Conservation (phyloP, 2,329 filamentous ascomycete species). For the Colletotrichum theobromicola region DNA sequence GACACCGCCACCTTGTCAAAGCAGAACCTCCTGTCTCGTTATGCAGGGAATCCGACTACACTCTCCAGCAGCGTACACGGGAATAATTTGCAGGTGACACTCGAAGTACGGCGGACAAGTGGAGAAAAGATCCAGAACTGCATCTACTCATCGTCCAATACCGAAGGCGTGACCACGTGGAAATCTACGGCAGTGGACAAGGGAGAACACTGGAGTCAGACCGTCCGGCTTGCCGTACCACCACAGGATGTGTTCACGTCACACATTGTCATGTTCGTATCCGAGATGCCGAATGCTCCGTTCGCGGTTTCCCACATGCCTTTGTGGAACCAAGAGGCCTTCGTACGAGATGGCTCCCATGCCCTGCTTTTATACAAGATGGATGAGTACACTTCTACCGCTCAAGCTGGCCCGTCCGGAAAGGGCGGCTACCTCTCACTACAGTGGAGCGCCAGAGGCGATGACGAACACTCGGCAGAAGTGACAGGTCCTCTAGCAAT, state of each 20-base stretch:
- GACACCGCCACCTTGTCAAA: conserved; percentile 78
- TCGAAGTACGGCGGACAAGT: conserved; percentile 81
- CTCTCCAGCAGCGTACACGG: conserved; percentile 67
- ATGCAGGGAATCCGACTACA: conserved; percentile 75
- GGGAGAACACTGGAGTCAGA: conserved; percentile 87
- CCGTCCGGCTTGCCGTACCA: conserved; percentile 79
- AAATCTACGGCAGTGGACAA: conserved; percentile 81
- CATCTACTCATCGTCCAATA: conserved; percentile 86
- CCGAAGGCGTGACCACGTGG: conserved; percentile 81
- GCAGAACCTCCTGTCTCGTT: conserved; percentile 73
- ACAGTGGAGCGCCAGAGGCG: conserved; percentile 76
- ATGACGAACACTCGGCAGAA: conserved; percentile 72
- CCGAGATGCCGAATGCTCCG: conserved; percentile 84
- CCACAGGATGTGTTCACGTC: conserved; percentile 81
- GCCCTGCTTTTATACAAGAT: conserved; percentile 85
- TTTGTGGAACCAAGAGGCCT: conserved; percentile 90
- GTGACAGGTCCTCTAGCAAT: conserved; percentile 81
- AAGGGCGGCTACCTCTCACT: conserved; percentile 87
- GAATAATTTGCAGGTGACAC: conserved; percentile 81
- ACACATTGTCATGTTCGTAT: conserved; percentile 88
- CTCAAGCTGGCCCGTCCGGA: conserved; percentile 65
- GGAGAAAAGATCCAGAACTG: conserved; percentile 88
- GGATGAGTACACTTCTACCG: conserved; percentile 84
- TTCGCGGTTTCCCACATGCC: conserved; percentile 95
- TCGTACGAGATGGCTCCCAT: conserved; percentile 85